Base-by-base conservation (phyloP, 164 flowering plant genomes). In the Vitis labrusca region DNA sequence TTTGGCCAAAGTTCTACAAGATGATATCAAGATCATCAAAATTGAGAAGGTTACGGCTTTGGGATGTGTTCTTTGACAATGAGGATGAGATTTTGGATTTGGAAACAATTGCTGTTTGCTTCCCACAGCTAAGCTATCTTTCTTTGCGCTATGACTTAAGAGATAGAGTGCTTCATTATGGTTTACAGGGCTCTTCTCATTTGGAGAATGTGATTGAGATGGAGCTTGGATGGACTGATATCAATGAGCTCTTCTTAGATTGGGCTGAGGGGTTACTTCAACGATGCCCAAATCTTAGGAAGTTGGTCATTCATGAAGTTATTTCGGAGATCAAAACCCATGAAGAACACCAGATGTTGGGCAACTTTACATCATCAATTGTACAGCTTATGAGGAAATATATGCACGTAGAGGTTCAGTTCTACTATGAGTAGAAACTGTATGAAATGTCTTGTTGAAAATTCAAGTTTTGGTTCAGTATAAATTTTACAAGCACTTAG, bases 61-160 rank as follows among this genome's bases (percentile, higher is more conserved):
- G 97, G 97, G 86, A 84, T 59, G 97, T 94, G 64, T 84, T 81
- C 50, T 89, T 91, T 79, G 99, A 92, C 56, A 92, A 88, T 71
- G 93, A 89, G 32, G 91, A 88, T 70, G 97, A 88, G 77, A 61
- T 84, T 73, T 87, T 91, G 69, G 97, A 91, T 80, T 70, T 92
- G 77, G 97, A 92, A 76, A 84, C 91, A 3, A 80, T 94, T 59
- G 85, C 89, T 63, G 72, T 72, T 62, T 84, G 91, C 80, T 94
- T 92, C 65, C 97, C 97, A 12, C 73, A 66, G 62, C 71, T 94
- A 60, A 84, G 72, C 64, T 90, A 87, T 67, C 88, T 94, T 23
- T 84, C 96, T 15, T 66, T 94, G 69, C 79, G 86, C 74, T 91
- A 90, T 78, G 94, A 91, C 72, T 75, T 90, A 57, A 86, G 81